A percentile compares a stretch with the other conserved stretches of the same genome.
Evolutionary conservation across 2,329 filamentous ascomycete species (phyloP).

Genomic region (Trichoderma sp.): DNA sequence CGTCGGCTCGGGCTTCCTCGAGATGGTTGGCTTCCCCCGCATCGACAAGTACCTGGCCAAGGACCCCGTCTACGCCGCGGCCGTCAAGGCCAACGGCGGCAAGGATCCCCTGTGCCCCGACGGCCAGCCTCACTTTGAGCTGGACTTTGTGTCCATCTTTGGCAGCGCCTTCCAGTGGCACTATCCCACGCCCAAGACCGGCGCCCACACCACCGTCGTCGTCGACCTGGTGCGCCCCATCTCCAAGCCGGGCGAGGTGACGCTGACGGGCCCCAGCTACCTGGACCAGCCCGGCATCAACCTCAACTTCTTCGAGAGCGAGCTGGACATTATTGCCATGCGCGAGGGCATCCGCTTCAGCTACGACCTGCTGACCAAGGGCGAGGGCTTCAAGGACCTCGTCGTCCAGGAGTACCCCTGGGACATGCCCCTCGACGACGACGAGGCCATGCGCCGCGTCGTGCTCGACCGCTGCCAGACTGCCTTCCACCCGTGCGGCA

Average conservation of each 20-base stretch:
- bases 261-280: slow-evolving; percentile 57
- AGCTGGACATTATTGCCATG: slow-evolving; percentile 58
- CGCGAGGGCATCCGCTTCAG: slow-evolving; percentile 58
- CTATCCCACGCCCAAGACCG: slow-evolving; percentile 43
- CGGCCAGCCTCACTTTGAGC: slow-evolving; percentile 62
- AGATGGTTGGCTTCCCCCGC: slow-evolving; percentile 58
- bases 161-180: slow-evolving; percentile 52
- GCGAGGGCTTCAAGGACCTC: slow-evolving; percentile 58
- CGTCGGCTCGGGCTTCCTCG: slow-evolving; percentile 45
- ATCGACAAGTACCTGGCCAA: slow-evolving; percentile 57
- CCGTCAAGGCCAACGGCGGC: slow-evolving; percentile 45
- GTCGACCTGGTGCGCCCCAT: slow-evolving; percentile 48
- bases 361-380: slow-evolving; percentile 59
- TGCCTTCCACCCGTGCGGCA: slow-evolving; percentile 61
- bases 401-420: slow-evolving; percentile 59
- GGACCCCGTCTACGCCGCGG: slow-evolving; percentile 48
- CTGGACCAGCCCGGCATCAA: slow-evolving; percentile 60
- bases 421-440: slow-evolving; percentile 58
- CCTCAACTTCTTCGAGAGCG: slow-evolving; percentile 61
- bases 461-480: slow-evolving; percentile 63
- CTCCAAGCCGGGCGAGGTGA: slow-evolving; percentile 54
- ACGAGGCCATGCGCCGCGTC: slow-evolving; percentile 57
- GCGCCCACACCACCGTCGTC: slow-evolving; percentile 59
- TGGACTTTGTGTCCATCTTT: slow-evolving; percentile 64
- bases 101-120: slow-evolving; percentile 57